Percentiles rank a stretch among this genome's conserved stretches.
Evolutionary conservation across 169 alveolate genomes (phyloP).

Genomic region (Plasmodium gaboni): DNA sequence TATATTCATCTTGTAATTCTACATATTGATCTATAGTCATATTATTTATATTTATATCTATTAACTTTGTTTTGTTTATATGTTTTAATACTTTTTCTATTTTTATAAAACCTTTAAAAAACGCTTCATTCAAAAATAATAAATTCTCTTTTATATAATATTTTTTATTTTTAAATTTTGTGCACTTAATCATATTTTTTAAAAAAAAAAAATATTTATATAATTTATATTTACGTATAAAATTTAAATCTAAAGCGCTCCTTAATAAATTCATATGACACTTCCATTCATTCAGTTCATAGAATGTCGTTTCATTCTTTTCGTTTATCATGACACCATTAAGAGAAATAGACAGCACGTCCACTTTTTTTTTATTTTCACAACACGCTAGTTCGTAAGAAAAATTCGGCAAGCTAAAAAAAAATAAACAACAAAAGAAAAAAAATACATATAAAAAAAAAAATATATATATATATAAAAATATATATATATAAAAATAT

Average conservation of each 20-base stretch:
- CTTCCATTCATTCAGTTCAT: constrained; percentile 61
- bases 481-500: neutral
- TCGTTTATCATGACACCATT: constrained; percentile 58
- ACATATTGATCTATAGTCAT: constrained; percentile 37
- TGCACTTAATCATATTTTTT: constrained; percentile 24
- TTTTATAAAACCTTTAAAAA: constrained; percentile 30
- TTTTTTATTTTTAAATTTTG: constrained; percentile 36
- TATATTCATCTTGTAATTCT: constrained; percentile 35
- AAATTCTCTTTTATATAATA: constrained; percentile 37
- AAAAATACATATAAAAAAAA: neutral
- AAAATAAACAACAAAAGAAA: neutral
- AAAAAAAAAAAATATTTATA: constrained; percentile 56
- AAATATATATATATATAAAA: neutral
- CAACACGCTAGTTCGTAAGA: constrained; percentile 14
- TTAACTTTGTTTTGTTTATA: neutral
- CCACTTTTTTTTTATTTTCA: constrained; percentile 15
- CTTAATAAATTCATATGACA: constrained; percentile 22
- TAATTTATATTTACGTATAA: constrained; percentile 26
- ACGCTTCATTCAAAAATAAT: constrained; percentile 20
- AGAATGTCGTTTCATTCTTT: constrained; percentile 54
- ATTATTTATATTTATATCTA: constrained; percentile 45
- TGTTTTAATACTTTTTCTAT: constrained; percentile 20
- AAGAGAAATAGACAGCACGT: constrained; percentile 34
- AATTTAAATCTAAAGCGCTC: constrained; percentile 36
- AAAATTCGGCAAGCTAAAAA: constrained; percentile 12